Evolutionary conservation across 2,329 filamentous ascomycete genomes (phyloP).

Genomic region (Fonsecaea monophora): DNA sequence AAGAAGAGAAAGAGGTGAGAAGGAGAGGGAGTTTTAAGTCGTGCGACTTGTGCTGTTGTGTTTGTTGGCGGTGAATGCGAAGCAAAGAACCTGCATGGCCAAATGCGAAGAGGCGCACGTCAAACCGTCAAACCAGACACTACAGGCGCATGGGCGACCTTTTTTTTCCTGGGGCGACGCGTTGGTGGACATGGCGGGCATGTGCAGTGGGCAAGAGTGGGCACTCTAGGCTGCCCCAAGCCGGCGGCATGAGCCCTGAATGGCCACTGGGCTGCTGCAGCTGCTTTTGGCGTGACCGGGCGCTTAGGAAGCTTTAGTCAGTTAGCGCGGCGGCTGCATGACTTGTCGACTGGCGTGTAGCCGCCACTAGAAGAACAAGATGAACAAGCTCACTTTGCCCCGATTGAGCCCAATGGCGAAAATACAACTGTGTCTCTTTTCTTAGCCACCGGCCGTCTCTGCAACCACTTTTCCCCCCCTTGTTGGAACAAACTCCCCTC

Average conservation of each 20-base stretch:
- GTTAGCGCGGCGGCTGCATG: neutral
- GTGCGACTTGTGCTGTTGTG: constrained; percentile 7
- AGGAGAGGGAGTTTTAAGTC: constrained; percentile 8
- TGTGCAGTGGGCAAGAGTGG: constrained; percentile 9
- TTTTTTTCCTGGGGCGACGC: constrained; percentile 14
- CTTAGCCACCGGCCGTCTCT: constrained; percentile 18
- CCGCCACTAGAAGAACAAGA: neutral
- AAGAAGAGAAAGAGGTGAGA: constrained; percentile 1
- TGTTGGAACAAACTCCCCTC: constrained; percentile 15
- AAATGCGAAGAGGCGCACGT: constrained; percentile 8
- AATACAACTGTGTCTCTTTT: constrained; percentile 22
- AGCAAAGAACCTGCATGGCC: constrained; percentile 5
- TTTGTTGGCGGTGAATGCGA: constrained; percentile 31
- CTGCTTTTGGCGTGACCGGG: constrained; percentile 6
- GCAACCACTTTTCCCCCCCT: constrained; percentile 6
- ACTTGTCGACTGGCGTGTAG: neutral
- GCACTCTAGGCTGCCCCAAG: constrained; percentile 1
- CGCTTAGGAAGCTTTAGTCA: neutral
- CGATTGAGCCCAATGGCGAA: constrained; percentile 7
- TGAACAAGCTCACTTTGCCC: constrained; percentile 10
- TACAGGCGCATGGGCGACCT: constrained; percentile 19
- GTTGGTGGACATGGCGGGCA: constrained; percentile 22
- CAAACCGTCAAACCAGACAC: constrained; percentile 5
- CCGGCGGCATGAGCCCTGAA: neutral
- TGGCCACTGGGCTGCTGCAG: constrained; percentile 1